phyloP scores from a whole-genome alignment of 129 eudicot species.

The Sambucus nigra region DNA sequence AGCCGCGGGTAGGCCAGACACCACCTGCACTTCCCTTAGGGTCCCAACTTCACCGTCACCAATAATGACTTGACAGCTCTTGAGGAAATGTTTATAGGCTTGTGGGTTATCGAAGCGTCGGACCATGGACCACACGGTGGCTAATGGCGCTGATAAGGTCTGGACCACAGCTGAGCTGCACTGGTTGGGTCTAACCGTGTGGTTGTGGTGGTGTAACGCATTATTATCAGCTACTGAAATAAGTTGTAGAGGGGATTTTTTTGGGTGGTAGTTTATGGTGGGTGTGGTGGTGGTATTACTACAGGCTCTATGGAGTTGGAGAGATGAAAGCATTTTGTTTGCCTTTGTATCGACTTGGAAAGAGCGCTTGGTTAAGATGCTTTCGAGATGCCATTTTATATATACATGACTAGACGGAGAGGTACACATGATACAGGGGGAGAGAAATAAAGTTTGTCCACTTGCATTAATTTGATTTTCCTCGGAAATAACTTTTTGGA shows the following conservation, averaged over 20 bases:
- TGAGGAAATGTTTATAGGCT: slow-evolving; percentile 70
- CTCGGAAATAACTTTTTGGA: slow-evolving; percentile 1
- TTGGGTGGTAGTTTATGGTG: slow-evolving; percentile 23
- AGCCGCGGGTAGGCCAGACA: slow-evolving; percentile 77
- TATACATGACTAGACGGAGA: background rate
- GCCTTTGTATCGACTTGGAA: background rate
- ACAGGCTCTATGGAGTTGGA: slow-evolving; percentile 57
- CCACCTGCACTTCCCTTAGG: slow-evolving; percentile 60
- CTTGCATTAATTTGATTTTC: slow-evolving; percentile 21
- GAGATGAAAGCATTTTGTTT: slow-evolving; percentile 38
- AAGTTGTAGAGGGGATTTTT: slow-evolving; percentile 19
- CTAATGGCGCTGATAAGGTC: slow-evolving; percentile 49
- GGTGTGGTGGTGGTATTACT: too few relatives aligned
- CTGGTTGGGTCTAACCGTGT: slow-evolving; percentile 51
- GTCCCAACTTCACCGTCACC: slow-evolving; percentile 82
- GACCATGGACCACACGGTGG: slow-evolving; percentile 64
- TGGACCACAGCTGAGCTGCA: slow-evolving; percentile 66
- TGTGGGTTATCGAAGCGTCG: slow-evolving; percentile 84
- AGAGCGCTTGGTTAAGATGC: background rate
- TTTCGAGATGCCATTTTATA: background rate
- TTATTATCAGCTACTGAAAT: slow-evolving; percentile 35
- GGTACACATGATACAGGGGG: slow-evolving; percentile 1
- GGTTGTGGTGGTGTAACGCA: slow-evolving; percentile 58
- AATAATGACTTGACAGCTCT: slow-evolving; percentile 57
- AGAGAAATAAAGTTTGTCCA: slow-evolving; percentile 5